Evolutionary conservation across 352 stramenopile genomes (phyloP).

Genomic region (Phytophthora uliginosa): DNA sequence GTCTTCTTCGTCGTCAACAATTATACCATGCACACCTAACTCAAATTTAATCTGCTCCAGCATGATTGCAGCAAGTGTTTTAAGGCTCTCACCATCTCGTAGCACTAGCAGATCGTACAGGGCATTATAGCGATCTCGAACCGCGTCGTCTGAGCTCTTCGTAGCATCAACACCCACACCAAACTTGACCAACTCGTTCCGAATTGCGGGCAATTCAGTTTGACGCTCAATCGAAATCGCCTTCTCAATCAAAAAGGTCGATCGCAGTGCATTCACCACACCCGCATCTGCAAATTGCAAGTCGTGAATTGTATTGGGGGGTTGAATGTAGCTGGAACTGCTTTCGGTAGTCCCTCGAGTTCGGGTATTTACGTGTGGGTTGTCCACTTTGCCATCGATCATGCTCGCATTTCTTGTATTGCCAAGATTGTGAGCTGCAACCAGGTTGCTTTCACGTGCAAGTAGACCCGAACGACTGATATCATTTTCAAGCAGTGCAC

Average conservation of each 20-base stretch:
- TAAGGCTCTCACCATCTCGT: slow-evolving; percentile 76
- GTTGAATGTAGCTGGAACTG: slow-evolving; percentile 7
- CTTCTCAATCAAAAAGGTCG: slow-evolving; percentile 78
- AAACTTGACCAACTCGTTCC: slow-evolving; percentile 70
- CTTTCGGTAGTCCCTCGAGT: slow-evolving; percentile 13
- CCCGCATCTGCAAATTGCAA: slow-evolving; percentile 56
- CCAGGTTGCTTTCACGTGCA: slow-evolving; percentile 12
- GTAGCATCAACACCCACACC: slow-evolving; percentile 41
- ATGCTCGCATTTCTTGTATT: neutral
- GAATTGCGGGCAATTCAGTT: slow-evolving; percentile 44
- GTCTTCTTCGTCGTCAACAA: slow-evolving; percentile 71
- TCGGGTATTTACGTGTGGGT: neutral
- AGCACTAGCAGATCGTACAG: slow-evolving; percentile 80
- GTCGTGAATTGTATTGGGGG: slow-evolving; percentile 65
- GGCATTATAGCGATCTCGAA: slow-evolving; percentile 50
- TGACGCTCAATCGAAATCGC: slow-evolving; percentile 71
- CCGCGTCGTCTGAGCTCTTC: slow-evolving; percentile 14
- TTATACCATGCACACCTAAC: slow-evolving; percentile 62
- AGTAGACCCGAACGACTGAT: neutral
- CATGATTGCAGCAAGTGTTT: slow-evolving; percentile 60
- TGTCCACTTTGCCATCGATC: neutral
- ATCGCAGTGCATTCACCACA: slow-evolving; percentile 67
- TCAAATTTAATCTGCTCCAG: slow-evolving; percentile 78
- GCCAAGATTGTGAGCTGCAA: neutral
- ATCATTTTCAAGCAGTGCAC: neutral